phyloP scores from a whole-genome alignment of 2,329 filamentous ascomycete genomes.

The Aspergillus ruber region DNA sequence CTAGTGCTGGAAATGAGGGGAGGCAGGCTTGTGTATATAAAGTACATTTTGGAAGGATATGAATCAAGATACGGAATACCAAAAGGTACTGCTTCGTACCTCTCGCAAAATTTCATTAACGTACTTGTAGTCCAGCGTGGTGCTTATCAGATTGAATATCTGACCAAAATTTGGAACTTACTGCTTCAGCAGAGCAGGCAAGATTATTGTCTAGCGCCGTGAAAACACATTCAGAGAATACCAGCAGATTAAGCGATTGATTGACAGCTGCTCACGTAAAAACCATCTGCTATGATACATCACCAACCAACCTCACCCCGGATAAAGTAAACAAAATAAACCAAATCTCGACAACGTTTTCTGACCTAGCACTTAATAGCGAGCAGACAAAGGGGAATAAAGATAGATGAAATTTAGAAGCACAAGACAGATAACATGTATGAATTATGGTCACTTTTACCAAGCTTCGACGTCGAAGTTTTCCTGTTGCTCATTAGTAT shows the following conservation, averaged over 20 bases:
- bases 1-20: too few relatives aligned
- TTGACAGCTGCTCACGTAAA: not conserved
- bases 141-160: too few relatives aligned
- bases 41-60: too few relatives aligned
- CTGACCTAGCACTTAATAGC: not conserved
- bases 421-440: not conserved
- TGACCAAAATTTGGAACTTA: too few relatives aligned
- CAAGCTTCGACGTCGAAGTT: constrained; percentile 90
- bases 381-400: not conserved
- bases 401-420: not conserved
- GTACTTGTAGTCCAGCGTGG: too few relatives aligned
- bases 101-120: too few relatives aligned
- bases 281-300: constrained; percentile 1
- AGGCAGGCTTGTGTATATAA: too few relatives aligned
- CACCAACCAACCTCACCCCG: not conserved
- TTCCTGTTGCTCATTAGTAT: constrained; percentile 50
- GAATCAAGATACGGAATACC: too few relatives aligned
- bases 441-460: constrained; percentile 44
- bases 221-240: not conserved
- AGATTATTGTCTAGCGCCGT: too few relatives aligned
- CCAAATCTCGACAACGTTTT: constrained; percentile 1
- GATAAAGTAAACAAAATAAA: not conserved
- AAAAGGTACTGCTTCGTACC: too few relatives aligned
- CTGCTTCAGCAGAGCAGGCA: too few relatives aligned
- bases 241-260: not conserved